Evolutionary conservation across 768 basidiomycete species (phyloP).

Genomic region (Lentinula edodes): DNA sequence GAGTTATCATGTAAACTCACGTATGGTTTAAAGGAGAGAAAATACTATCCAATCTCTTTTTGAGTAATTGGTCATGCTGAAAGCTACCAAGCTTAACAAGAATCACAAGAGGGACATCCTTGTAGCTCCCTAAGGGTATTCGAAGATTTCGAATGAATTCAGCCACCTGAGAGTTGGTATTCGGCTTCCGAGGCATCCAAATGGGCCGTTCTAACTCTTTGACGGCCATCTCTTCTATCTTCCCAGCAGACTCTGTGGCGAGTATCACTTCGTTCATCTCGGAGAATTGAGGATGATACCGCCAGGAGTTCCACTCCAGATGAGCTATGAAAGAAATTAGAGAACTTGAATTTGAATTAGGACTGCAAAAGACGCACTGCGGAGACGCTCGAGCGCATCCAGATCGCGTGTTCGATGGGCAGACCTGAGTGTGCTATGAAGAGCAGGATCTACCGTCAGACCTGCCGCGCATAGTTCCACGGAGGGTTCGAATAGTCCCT

Average conservation of each 20-base stretch:
- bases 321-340: too few species aligned
- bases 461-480: too few species aligned
- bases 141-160: background rate
- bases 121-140: background rate
- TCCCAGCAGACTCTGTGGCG: background rate
- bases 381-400: too few species aligned
- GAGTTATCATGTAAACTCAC: background rate
- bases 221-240: background rate
- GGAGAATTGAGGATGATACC: background rate
- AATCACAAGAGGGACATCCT: background rate
- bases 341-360: too few species aligned
- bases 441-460: too few species aligned
- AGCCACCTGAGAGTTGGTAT: background rate
- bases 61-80: background rate
- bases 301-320: background rate
- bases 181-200: background rate
- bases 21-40: background rate
- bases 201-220: background rate
- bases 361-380: too few species aligned
- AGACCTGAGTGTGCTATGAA: too few species aligned
- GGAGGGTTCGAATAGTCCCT: too few species aligned
- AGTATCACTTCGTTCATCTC: background rate
- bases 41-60: background rate
- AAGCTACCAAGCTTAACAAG: background rate
- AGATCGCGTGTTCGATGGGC: too few species aligned